These are phyloP conservation scores for Colletotrichum noveboracense DNA, from an alignment of 2,329 filamentous ascomycete species.

Conservation along the genomic window DNA sequence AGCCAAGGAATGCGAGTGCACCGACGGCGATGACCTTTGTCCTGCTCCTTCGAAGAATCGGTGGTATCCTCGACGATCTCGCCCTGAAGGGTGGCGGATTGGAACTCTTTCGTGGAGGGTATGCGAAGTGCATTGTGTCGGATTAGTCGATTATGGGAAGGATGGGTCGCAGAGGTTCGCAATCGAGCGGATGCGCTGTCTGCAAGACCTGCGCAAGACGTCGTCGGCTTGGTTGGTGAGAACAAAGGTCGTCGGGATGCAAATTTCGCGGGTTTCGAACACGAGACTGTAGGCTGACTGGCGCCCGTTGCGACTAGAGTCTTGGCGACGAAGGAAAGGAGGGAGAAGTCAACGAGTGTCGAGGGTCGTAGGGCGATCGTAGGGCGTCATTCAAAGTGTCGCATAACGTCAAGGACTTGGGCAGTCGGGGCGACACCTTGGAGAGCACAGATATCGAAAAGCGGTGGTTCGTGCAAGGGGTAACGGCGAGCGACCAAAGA, in stretches of 20 bases:
- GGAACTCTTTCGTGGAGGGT: conserved; percentile 84
- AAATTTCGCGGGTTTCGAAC: neutral
- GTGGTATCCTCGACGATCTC: conserved; percentile 54
- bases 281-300: conserved; percentile 15
- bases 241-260: neutral
- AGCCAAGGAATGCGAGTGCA: conserved; percentile 56
- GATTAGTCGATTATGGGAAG: neutral
- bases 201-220: neutral
- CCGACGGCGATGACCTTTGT: conserved; percentile 63
- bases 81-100: conserved; percentile 74
- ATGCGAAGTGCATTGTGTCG: conserved; percentile 82
- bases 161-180: neutral
- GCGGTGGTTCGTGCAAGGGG: conserved; percentile 2
- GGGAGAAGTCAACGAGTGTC: conserved; percentile 13
- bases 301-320: conserved; percentile 11
- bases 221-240: neutral
- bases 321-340: conserved; percentile 12
- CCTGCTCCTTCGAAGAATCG: conserved; percentile 65
- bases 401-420: conserved; percentile 6
- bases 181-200: neutral
- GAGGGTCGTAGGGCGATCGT: neutral
- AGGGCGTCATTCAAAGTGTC: conserved; percentile 3
- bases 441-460: neutral
- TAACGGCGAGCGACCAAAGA: neutral
- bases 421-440: neutral